Base-by-base conservation (phyloP, 73 alveolate species). In the Paramecium caudatum region DNA sequence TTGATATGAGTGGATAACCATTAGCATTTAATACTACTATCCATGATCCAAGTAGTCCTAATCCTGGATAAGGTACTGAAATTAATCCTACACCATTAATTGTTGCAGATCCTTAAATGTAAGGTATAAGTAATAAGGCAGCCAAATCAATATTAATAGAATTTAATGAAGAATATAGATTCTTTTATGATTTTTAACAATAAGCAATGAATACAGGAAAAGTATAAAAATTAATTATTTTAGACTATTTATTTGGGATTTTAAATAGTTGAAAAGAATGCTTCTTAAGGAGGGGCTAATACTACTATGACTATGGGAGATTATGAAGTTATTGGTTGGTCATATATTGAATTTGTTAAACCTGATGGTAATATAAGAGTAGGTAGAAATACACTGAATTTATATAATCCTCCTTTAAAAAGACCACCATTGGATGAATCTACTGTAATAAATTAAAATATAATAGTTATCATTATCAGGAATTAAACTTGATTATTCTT, bases 391-490 rank as follows among this genome's bases (percentile, higher is more conserved):
- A 39, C 88, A 12, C 16, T 41, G 19, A 37, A 74, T 37, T 17
- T 74, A 74, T 74, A 8, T 45, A 74, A 74, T 37, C 88, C 88
- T 8, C 88, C 88, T 39, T 15, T 74, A 16, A 74, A 21, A 45
- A 74, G 88, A 74, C 88, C 88, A 16, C 88, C 88, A 74, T 45
- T 74, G 19, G 88, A 74, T 45, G 62, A 36, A 17, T 74, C 43
- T 6, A 74, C 36, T 37, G 88, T 74, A 74, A 74, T 36, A 9
- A 17, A 3, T 13, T 1, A 41, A 4, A 16, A 30, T 65, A 16
- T 36, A 1, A 2, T 45, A 74, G 88, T 45, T 45, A 74, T 16
- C 88, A 16, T n/a, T 21, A 45, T 74, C 88, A 13, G 62, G 69
- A 27, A 74, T 74, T 17, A 74, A 43, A 74, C 17, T 74, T 7